Evolutionary conservation across 352 stramenopile genomes (phyloP).

Genomic region (Albugo laibachii): DNA sequence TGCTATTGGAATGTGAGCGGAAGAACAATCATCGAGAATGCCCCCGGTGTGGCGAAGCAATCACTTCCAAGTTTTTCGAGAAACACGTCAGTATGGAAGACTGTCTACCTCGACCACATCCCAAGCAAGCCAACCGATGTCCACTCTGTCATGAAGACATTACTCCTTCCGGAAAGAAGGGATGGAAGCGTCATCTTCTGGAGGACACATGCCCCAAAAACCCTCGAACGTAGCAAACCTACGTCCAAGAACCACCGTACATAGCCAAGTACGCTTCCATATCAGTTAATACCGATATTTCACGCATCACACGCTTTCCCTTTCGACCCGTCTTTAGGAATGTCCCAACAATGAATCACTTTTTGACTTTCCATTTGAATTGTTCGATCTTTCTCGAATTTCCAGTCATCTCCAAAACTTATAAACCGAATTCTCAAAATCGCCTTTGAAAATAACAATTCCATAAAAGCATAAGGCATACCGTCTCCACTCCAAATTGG

Average conservation of each 20-base stretch:
- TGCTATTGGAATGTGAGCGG: constrained; percentile 77
- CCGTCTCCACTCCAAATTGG: constrained; percentile 19
- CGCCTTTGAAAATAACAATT: constrained; percentile 26
- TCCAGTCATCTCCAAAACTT: constrained; percentile 42
- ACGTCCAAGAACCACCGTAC: too few species aligned
- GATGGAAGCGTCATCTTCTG: constrained; percentile 48
- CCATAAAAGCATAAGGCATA: constrained; percentile 49
- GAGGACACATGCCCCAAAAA: constrained; percentile 58
- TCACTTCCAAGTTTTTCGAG: constrained; percentile 66
- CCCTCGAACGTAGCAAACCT: constrained; percentile 21
- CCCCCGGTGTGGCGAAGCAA: constrained; percentile 60
- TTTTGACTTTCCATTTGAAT: constrained; percentile 29
- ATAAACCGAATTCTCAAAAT: constrained; percentile 55
- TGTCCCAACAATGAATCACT: constrained; percentile 59
- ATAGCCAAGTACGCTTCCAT: too few species aligned
- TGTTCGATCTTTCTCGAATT: constrained; percentile 28
- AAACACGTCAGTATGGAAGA: constrained; percentile 61
- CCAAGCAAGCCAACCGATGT: constrained; percentile 49
- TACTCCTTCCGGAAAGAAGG: constrained; percentile 22
- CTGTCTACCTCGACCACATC: constrained; percentile 30
- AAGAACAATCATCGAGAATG: constrained; percentile 69
- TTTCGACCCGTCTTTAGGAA: constrained; percentile 18
- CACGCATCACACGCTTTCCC: neutral
- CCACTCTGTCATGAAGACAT: constrained; percentile 70
- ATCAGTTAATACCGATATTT: too few species aligned